Evolutionary conservation across 2,329 filamentous ascomycete genomes (phyloP).

Genomic region (Didymella segeticola): DNA sequence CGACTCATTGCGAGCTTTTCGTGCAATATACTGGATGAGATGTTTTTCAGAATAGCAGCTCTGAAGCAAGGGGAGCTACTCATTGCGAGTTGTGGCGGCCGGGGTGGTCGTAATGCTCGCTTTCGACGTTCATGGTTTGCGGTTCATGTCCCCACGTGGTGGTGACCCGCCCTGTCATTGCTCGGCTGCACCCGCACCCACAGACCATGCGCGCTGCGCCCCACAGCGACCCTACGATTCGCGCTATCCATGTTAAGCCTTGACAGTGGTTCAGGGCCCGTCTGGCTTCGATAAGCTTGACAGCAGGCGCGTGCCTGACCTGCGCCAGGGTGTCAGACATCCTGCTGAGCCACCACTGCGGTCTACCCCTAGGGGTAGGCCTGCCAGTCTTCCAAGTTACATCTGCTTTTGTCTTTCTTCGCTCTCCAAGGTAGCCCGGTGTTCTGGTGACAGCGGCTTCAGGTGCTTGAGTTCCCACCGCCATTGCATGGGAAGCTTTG

Average conservation of each 20-base stretch:
- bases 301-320: constrained; percentile 15
- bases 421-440: constrained; percentile 8
- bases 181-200: constrained; percentile 11
- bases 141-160: constrained; percentile 31
- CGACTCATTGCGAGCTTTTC: too few relatives aligned
- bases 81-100: not conserved
- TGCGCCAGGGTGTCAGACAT: constrained; percentile 5
- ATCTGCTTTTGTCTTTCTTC: constrained; percentile 18
- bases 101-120: not conserved
- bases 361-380: constrained; percentile 22
- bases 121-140: not conserved
- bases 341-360: constrained; percentile 24
- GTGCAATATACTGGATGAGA: too few relatives aligned
- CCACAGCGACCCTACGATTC: not conserved
- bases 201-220: not conserved
- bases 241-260: not conserved
- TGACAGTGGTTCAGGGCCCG: not conserved
- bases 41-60: not conserved
- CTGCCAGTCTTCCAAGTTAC: constrained; percentile 15
- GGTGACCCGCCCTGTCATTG: constrained; percentile 28
- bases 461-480: not conserved
- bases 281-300: not conserved
- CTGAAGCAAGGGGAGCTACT: not conserved
- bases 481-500: constrained; percentile 32
- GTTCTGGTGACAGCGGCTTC: not conserved